These are phyloP conservation scores for Calendula officinalis DNA, from an alignment of 129 eudicot genomes.

Conservation along the genomic window DNA sequence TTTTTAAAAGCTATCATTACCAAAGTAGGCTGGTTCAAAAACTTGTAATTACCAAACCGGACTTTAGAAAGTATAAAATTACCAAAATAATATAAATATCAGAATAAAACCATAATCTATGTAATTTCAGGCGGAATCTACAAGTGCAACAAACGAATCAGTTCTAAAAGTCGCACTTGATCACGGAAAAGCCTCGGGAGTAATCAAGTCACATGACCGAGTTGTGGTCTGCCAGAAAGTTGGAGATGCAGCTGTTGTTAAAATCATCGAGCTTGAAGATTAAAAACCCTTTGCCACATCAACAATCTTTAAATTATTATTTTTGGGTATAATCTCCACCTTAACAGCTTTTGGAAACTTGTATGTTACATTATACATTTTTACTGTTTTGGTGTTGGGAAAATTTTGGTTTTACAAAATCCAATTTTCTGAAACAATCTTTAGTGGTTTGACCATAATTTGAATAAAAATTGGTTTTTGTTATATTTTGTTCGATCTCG, in stretches of 20 bases:
- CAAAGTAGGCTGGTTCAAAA: too few relatives aligned
- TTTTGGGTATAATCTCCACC: neutral
- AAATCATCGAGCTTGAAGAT: slow-evolving; percentile 85
- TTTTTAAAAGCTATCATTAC: too few relatives aligned
- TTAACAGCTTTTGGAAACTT: slow-evolving; percentile 9
- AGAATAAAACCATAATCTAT: neutral
- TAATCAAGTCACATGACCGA: slow-evolving; percentile 78
- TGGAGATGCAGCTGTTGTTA: slow-evolving; percentile 83
- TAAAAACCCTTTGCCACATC: slow-evolving; percentile 22
- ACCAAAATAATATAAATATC: neutral
- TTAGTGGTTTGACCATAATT: slow-evolving; percentile 2
- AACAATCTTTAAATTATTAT: neutral
- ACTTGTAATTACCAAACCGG: too few relatives aligned
- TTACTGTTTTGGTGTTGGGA: slow-evolving; percentile 14
- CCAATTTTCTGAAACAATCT: neutral
- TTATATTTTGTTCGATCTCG: too few relatives aligned
- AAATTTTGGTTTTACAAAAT: slow-evolving; percentile 27
- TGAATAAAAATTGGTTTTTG: slow-evolving; percentile 18
- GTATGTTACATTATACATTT: slow-evolving; percentile 17
- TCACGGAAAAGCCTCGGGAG: slow-evolving; percentile 72
- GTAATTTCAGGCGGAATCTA: slow-evolving; percentile 66
- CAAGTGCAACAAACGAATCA: slow-evolving; percentile 62
- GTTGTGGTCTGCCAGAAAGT: slow-evolving; percentile 88
- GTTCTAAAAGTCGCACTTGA: slow-evolving; percentile 81
- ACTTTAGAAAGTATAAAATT: too few relatives aligned